Conservation (phyloP, 306 rosid genomes). For the Castanopsis chinensis region DNA sequence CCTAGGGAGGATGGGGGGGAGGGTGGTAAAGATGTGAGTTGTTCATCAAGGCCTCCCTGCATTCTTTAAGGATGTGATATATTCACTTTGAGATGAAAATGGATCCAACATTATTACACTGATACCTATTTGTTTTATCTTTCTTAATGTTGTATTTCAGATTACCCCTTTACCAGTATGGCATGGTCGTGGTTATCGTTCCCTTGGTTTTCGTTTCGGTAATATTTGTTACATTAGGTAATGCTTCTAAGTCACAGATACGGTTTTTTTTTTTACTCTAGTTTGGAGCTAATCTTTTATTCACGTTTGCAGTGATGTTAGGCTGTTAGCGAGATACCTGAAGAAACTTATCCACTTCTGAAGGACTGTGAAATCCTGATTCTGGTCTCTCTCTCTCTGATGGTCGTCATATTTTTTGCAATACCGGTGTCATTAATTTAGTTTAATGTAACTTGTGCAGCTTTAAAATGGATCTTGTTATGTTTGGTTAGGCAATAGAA, state of each 20-base stretch:
- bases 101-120: not conserved
- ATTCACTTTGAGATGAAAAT: not conserved
- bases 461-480: too few relatives aligned
- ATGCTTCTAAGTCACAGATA: slow-evolving; percentile 25
- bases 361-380: slow-evolving; percentile 74
- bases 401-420: too few relatives aligned
- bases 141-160: slow-evolving; percentile 43
- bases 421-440: too few relatives aligned
- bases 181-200: slow-evolving; percentile 85
- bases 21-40: not conserved
- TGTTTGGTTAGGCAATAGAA: too few relatives aligned
- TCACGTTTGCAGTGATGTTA: slow-evolving; percentile 65
- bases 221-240: slow-evolving; percentile 93
- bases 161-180: slow-evolving; percentile 90
- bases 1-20: too few relatives aligned
- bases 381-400: slow-evolving; percentile 48
- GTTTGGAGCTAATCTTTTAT: slow-evolving; percentile 25
- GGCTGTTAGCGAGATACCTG: slow-evolving; percentile 88
- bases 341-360: slow-evolving; percentile 89
- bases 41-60: too few relatives aligned
- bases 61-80: not conserved
- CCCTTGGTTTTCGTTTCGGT: slow-evolving; percentile 91
- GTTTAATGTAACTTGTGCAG: too few relatives aligned
- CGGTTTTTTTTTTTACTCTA: not conserved
- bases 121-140: slow-evolving; percentile 1